Evolutionary conservation across 2,329 filamentous ascomycete genomes (phyloP), one percentile per base, ranked within the genome.

Genomic region (Fusarium chaquense): DNA sequence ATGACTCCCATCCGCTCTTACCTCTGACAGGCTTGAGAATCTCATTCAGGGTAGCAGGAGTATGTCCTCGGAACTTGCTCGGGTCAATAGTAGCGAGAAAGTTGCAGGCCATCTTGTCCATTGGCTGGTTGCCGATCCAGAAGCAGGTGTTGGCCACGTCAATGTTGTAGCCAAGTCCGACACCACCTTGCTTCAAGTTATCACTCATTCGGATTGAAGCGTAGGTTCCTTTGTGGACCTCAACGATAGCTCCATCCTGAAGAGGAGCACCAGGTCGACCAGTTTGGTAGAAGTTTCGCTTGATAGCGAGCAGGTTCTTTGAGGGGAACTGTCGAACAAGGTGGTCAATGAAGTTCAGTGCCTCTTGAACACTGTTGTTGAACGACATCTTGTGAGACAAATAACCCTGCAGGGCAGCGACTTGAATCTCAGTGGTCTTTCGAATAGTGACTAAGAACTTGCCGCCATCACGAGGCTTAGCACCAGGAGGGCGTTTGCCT

Each of bases 91-190:
- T 72, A 32, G 65, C 77, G 44, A 79, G 71, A 22, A 78, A 79
- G 55, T 79, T 76, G 77, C 78, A 74, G 46, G 73, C 59, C 4
- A 86, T 59, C 5, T 80, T 71, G 20, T 81, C 79, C 6, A 87
- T 53, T 1, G 75, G 76, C 46, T 82, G 79, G 3, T 76, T 67
- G 0, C 75, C 78, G 1, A 80, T 85, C 91, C 93, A 98, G 81
- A 99, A 99, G 15, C 92, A 92, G 1, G 93, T 92, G 76, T 98
- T 97, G 59, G 94, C 91, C 32, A 97, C 91, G 75, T 99, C 95
- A 13, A 97, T 89, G 73, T 98, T 98, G 76, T 99, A 83, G 0
- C 92, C 89, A 8, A 98, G 84, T 11, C 88, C 88, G 28, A 87
- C 86, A 33, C 87, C 85, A 2, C 83, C 80, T 75, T 86, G 76